Evolutionary conservation across 176 grass and related monocot genomes (phyloP), one percentile per base, ranked within the genome.

Genomic region (sorghum (Sorghum bicolor)): DNA sequence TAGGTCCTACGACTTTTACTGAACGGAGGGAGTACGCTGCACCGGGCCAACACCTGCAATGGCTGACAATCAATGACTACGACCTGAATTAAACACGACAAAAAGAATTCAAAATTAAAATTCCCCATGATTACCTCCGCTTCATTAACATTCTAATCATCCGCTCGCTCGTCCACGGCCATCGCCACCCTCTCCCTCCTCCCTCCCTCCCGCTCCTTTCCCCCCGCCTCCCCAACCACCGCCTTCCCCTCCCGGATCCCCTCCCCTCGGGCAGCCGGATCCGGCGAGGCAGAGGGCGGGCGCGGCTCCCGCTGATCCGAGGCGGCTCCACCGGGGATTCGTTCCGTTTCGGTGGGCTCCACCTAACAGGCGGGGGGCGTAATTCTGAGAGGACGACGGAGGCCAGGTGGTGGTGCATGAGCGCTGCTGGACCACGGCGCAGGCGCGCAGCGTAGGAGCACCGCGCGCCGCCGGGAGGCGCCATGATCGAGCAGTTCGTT

Each of bases 401-500:
- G 24, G 15, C 2, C 52, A 63, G 47, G 74, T 32, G 80, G 43
- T 45, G 43, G 43, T 43, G 80, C 53, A 78, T 79, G 67, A 88
- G 58, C 68, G 33, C 44, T 31, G 33, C 44, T 47, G 44, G 45
- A 48, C 45, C 45, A 17, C 45, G 45, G 45, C 45, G 45, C 15
- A 15, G 45, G 15, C 45, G 45, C 45, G 45, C 45, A 48, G 45
- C 45, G 24, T 77, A 85, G 71, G 34, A 81, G 70, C 70, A 53
- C 41, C 40, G 4, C 41, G 14, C 58, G 62, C 29, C 37, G 38
- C 45, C 62, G 78, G n/a, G n/a, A 72, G 67, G 47, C 79, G 67
- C 76, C 62, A 98, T 95, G 93, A 98, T 98, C 67, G 96, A 98
- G 79, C 96, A 98, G 74, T 98, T 98, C 85, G 87, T 98, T 52